These are phyloP conservation scores for Suhomyces ambrosiae DNA, from an alignment of 1,139 yeast genomes.

Conservation along the genomic window DNA sequence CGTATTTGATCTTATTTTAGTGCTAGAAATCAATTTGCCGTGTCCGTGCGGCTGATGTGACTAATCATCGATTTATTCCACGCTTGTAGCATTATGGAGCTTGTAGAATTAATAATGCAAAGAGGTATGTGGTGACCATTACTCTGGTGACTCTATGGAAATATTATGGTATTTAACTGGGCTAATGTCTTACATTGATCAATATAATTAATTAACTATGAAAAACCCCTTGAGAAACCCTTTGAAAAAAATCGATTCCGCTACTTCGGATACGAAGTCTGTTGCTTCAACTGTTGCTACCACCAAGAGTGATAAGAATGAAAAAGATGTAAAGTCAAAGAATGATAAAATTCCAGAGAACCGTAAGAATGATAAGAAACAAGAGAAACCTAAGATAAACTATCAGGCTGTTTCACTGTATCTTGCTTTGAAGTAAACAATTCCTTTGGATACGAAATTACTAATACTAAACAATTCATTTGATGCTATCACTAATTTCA, in stretches of 20 bases:
- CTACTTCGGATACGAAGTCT: slow-evolving; percentile 6
- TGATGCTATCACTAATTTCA: too few species aligned
- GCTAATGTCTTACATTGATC: too few species aligned
- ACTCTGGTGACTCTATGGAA: too few species aligned
- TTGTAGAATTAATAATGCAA: too few species aligned
- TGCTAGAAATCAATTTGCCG: too few species aligned
- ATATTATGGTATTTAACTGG: too few species aligned
- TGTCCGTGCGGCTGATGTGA: not conserved
- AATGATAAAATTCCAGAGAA: slow-evolving; percentile 1
- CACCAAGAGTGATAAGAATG: not conserved
- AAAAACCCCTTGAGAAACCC: slow-evolving; percentile 4
- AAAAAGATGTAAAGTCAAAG: too few species aligned
- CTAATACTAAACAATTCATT: too few species aligned
- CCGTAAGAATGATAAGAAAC: not conserved
- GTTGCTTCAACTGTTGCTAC: slow-evolving; percentile 3
- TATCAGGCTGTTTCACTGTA: slow-evolving; percentile 6
- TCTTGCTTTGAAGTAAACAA: slow-evolving; percentile 7
- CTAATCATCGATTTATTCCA: too few species aligned
- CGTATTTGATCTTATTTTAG: not conserved
- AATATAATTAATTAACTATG: not conserved
- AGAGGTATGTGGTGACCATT: too few species aligned
- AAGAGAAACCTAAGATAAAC: slow-evolving; percentile 1
- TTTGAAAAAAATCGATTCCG: slow-evolving; percentile 5
- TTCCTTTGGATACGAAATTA: too few species aligned
- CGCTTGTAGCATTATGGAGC: too few species aligned